phyloP scores from a whole-genome alignment of 2,329 filamentous ascomycete species.

The Colletotrichum higginsianum region DNA sequence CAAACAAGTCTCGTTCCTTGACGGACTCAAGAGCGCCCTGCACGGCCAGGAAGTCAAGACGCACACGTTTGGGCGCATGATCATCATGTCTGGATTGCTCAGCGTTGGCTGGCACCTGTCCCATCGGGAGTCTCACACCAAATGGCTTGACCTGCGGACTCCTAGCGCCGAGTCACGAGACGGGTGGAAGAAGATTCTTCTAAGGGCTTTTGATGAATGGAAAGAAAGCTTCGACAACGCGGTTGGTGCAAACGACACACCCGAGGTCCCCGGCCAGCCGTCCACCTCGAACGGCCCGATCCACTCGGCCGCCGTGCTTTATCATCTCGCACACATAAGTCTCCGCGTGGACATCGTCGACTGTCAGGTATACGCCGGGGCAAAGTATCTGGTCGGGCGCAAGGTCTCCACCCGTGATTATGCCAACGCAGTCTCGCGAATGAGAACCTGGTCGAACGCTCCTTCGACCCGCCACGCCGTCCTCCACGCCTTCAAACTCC shows the following conservation, averaged over 20 bases:
- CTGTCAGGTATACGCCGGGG: constrained; percentile 89
- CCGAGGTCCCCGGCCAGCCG: constrained; percentile 61
- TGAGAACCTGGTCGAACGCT: constrained; percentile 84
- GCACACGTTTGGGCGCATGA: constrained; percentile 89
- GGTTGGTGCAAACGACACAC: constrained; percentile 58
- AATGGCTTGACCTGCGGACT: constrained; percentile 79
- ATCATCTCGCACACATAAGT: constrained; percentile 90
- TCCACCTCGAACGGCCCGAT: constrained; percentile 74
- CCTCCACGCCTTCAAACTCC: constrained; percentile 86
- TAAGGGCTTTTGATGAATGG: constrained; percentile 89
- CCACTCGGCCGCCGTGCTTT: constrained; percentile 84
- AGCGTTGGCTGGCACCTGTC: constrained; percentile 94
- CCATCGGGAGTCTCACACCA: constrained; percentile 87
- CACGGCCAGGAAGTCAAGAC: constrained; percentile 87
- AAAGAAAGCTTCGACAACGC: constrained; percentile 86
- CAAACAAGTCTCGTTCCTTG: constrained; percentile 84
- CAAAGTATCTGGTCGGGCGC: constrained; percentile 81
- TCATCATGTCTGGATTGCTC: constrained; percentile 91
- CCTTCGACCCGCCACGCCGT: constrained; percentile 84
- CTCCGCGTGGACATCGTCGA: constrained; percentile 91
- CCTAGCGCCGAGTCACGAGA: constrained; percentile 74
- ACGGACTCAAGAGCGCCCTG: constrained; percentile 86
- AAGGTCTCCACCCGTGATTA: constrained; percentile 85
- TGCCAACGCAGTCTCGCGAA: constrained; percentile 78
- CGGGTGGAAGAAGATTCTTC: constrained; percentile 83